A percentile compares a stretch with the other conserved stretches of the same genome.
These are phyloP conservation scores for Neospora caninum DNA, from an alignment of 169 alveolate species.

Conservation along the genomic window DNA sequence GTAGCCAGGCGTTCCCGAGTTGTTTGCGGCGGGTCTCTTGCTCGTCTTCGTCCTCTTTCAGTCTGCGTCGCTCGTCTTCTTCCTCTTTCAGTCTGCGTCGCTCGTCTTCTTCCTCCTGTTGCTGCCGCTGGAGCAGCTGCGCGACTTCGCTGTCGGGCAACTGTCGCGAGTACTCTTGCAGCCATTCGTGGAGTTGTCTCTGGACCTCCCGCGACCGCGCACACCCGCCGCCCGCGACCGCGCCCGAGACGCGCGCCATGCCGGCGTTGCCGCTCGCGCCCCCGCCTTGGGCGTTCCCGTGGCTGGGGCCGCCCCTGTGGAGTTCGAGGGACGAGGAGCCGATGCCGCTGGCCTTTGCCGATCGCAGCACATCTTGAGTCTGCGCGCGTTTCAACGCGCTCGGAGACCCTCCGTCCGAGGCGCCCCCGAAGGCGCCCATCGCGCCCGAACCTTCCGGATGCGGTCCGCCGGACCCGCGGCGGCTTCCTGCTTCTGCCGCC, in stretches of 20 bases:
- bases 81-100: neutral
- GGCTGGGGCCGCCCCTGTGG: neutral
- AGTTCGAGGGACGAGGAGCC: neutral
- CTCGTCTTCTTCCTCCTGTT: slow-evolving; percentile 35
- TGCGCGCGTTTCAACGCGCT: neutral
- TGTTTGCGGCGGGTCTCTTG: neutral
- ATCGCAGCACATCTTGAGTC: neutral
- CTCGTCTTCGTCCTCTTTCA: neutral
- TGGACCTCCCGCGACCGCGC: slow-evolving; percentile 63
- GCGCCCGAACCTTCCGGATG: too few relatives aligned
- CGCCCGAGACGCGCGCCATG: slow-evolving; percentile 42
- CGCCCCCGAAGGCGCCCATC: too few relatives aligned
- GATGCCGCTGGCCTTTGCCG: too few relatives aligned
- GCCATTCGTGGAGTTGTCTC: slow-evolving; percentile 63
- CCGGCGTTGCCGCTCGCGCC: neutral
- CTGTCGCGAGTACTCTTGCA: slow-evolving; percentile 57
- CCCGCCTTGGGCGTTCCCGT: too few relatives aligned
- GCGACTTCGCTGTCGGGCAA: slow-evolving; percentile 66
- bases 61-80: neutral
- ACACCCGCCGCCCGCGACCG: slow-evolving; percentile 63
- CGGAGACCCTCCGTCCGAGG: too few relatives aligned
- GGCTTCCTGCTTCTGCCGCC: neutral
- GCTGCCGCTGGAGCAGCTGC: slow-evolving; percentile 64
- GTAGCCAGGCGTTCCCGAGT: neutral
- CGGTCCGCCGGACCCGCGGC: too few relatives aligned